These are phyloP conservation scores for Hortiboletus flavorubellus DNA, from an alignment of 768 basidiomycete species.

Conservation along the genomic window DNA sequence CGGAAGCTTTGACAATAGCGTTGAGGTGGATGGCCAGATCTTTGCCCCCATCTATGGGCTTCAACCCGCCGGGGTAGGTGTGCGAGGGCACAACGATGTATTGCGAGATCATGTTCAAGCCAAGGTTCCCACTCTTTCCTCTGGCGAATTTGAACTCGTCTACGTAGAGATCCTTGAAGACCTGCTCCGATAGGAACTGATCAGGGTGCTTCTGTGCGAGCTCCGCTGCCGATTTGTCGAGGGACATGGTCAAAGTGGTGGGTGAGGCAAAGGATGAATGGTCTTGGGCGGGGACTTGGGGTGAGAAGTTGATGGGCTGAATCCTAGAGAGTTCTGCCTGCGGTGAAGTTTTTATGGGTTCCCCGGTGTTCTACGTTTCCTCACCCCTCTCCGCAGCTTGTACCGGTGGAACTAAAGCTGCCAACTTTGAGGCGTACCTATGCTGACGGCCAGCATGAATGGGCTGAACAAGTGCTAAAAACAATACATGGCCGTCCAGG, in stretches of 20 bases:
- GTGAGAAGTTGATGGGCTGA: neutral
- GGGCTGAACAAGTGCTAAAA: too few relatives aligned
- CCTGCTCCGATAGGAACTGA: neutral
- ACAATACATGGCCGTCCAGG: neutral
- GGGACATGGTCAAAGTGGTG: neutral
- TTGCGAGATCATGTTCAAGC: slow-evolving; percentile 8
- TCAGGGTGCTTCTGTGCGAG: neutral
- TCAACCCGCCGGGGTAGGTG: neutral
- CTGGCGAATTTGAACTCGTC: slow-evolving; percentile 6
- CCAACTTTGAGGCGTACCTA: too few relatives aligned
- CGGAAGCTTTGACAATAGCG: neutral
- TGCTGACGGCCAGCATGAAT: too few relatives aligned
- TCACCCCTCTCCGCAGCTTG: too few relatives aligned
- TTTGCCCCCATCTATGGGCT: neutral
- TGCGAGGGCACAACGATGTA: neutral
- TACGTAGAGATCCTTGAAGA: neutral
- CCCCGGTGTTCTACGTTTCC: too few relatives aligned
- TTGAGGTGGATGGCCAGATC: slow-evolving; percentile 9
- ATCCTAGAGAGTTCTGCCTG: too few relatives aligned
- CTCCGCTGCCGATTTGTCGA: neutral
- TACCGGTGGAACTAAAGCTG: too few relatives aligned
- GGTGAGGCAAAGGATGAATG: neutral
- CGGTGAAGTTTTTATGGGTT: too few relatives aligned
- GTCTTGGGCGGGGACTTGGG: neutral
- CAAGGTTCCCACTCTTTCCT: neutral